These are phyloP conservation scores for Cryphonectria radicalis DNA, from an alignment of 2,329 filamentous ascomycete genomes.

Conservation along the genomic window DNA sequence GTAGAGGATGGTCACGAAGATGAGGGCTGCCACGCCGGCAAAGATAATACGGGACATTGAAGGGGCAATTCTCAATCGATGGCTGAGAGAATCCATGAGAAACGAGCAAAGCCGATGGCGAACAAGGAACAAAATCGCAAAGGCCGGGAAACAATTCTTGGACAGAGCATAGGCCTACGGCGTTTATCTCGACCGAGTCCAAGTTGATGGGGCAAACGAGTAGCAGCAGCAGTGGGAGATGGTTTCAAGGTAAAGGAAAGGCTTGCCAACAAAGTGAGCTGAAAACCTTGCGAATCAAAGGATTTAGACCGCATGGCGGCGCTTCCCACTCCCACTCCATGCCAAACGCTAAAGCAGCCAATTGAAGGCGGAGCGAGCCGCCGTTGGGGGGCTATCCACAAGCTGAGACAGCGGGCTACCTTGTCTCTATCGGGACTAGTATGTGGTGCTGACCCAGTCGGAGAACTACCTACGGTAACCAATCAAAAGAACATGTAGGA, in stretches of 20 bases:
- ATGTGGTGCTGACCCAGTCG: not conserved
- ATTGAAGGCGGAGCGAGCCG: not conserved
- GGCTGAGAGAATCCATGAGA: not conserved
- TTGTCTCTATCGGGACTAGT: not conserved
- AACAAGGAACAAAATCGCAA: no score
- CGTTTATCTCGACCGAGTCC: not conserved
- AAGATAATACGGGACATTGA: slow-evolving; percentile 10
- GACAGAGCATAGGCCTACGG: no score
- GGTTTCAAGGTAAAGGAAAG: not conserved
- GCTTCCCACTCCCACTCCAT: not conserved
- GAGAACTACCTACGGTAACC: not conserved
- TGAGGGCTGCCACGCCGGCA: not conserved
- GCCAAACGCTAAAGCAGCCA: not conserved
- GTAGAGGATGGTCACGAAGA: slow-evolving; percentile 1
- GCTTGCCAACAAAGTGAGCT: not conserved
- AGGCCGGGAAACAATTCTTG: no score
- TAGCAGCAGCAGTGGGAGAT: not conserved
- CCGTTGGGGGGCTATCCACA: no score
- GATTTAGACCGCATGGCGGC: not conserved
- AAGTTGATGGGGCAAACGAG: not conserved
- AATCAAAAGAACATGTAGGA: not conserved
- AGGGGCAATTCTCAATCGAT: not conserved
- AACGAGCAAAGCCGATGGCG: not conserved
- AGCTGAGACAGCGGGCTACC: not conserved
- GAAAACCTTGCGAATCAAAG: not conserved